Base-by-base conservation (phyloP, 176 grass and related monocot species). In the Cymbopogon citratus region DNA sequence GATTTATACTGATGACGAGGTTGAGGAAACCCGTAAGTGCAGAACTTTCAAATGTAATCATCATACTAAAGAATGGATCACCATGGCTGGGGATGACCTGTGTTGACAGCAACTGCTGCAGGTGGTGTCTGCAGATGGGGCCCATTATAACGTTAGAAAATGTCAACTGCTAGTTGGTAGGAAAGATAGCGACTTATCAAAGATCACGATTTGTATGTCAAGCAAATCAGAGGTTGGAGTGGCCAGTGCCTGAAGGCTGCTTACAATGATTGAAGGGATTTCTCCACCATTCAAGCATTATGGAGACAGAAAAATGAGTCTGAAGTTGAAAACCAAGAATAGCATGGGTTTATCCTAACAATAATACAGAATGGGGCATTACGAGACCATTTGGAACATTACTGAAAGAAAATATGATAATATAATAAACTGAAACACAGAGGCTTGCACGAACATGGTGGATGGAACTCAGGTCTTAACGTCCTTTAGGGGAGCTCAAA, bases 1-100 rank as follows among this genome's bases (percentile, higher is more conserved):
- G 3, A 88, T 87, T 90, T 90, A 90, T 93, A 92, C 79, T 69
- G 64, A 80, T 52, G 39, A 80, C 38, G 74, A 78, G 28, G 89
- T 64, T 69, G 46, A 73, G 29, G 69, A 46, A 46, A 54, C 76
- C 31, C 14, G 48, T 26, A 81, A 60, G 78, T 29, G 57, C 86
- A 78, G 57, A 41, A 88, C 11, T 83, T 73, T 79, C 12, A 88
- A 89, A 65, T 85, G 19, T 12, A 24, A 65, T 89, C 77, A 81
- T 64, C 31, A 33, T 63, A 45, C 63, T 76, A 76, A 75, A 89
- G 71, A 89, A 89, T 81, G 33, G 71, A 85, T 39, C 82, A 51
- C 87, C 87, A 85, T 25, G 64, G 77, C 71, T 89, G 82, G 77
- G 64, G 21, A 85, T 89, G 82, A 89, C 75, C 82, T 85, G 87